Evolutionary conservation across 352 stramenopile genomes (phyloP), one percentile per base, ranked within the genome.

Genomic region (Globisporangium ultimum): DNA sequence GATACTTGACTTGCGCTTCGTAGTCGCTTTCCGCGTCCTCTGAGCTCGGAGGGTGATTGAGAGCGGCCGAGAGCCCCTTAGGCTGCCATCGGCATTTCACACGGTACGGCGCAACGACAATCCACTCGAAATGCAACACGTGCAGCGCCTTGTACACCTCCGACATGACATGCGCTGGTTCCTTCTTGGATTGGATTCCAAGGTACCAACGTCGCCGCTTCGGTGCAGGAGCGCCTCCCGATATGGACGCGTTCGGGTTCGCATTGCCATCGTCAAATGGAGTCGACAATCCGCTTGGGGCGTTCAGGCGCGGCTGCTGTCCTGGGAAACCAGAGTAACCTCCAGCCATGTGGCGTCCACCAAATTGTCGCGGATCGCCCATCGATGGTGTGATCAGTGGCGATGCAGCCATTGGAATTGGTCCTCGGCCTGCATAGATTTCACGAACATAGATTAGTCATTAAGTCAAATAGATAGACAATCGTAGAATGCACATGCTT

Each of bases 171-270:
- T 99, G 96, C 38, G 95, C 96, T 13, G 97, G 97, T 63, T 99
- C 97, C 74, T 99, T 99, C 73, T 99, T 99, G 66, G 90, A 98
- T 84, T 99, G 97, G 69, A 99, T 99, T 45, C 97, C 97, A 53
- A 99, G 67, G 69, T 99, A 99, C 97, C 97, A 99, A 63, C 97
- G 73, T 68, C 97, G 84, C 45, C 82, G 64, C 68, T 94, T 94
- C 7, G 75, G 72, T 0, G 78, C 70, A 10, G 78, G 77, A 8
- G 66, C 24, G 24, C 24, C 53, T 15, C 55, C 63, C n/a, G 42
- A 15, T 0, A 20, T 62, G 5, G 38, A 58, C 32, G 50, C 56
- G 5, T 24, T 49, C 10, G 28, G 22, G 20, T 46, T 58, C 18
- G 38, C 36, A 11, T 24, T 55, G 8, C 51, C 46, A n/a, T 85